Percentiles rank a stretch among this genome's conserved stretches.
Conservation (phyloP, 2,329 filamentous ascomycete genomes). For the Mycosphaerella sp. region DNA sequence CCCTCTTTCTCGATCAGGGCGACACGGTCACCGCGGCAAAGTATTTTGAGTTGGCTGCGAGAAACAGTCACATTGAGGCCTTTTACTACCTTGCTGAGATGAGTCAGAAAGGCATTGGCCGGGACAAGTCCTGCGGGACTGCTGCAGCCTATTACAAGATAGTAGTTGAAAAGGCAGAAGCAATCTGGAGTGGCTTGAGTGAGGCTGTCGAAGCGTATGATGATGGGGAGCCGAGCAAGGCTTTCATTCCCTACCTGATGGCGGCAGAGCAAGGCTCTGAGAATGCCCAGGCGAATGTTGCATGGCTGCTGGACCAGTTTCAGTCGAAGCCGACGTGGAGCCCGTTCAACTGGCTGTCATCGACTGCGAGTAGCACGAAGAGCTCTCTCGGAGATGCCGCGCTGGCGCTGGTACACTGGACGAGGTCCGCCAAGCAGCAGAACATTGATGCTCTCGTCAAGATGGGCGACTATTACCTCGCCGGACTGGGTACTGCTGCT, state of each 20-base stretch:
- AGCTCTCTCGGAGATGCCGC: slow-evolving; percentile 51
- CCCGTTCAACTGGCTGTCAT: slow-evolving; percentile 15
- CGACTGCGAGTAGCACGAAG: slow-evolving; percentile 19
- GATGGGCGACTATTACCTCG: slow-evolving; percentile 95
- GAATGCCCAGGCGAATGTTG: slow-evolving; percentile 81
- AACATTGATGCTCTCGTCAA: slow-evolving; percentile 95
- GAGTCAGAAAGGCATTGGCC: slow-evolving; percentile 69
- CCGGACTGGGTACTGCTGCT: slow-evolving; percentile 58
- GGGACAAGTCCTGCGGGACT: slow-evolving; percentile 69
- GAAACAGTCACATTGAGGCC: slow-evolving; percentile 78
- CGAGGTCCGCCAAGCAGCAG: slow-evolving; percentile 81
- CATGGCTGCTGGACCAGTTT: slow-evolving; percentile 69
- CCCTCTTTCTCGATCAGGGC: slow-evolving; percentile 80
- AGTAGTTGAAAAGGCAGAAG: slow-evolving; percentile 81
- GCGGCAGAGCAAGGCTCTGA: slow-evolving; percentile 92
- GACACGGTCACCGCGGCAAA: slow-evolving; percentile 72
- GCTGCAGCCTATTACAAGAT: slow-evolving; percentile 83
- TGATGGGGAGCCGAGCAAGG: slow-evolving; percentile 68
- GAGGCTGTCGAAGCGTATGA: slow-evolving; percentile 82
- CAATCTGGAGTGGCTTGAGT: slow-evolving; percentile 71
- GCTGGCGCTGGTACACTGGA: slow-evolving; percentile 87
- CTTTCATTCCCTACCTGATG: slow-evolving; percentile 74
- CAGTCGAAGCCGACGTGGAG: slow-evolving; percentile 19
- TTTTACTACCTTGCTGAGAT: slow-evolving; percentile 91
- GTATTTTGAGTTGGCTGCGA: slow-evolving; percentile 80